These are phyloP conservation scores for Castanea crenata DNA, from an alignment of 306 rosid genomes.

Conservation along the genomic window DNA sequence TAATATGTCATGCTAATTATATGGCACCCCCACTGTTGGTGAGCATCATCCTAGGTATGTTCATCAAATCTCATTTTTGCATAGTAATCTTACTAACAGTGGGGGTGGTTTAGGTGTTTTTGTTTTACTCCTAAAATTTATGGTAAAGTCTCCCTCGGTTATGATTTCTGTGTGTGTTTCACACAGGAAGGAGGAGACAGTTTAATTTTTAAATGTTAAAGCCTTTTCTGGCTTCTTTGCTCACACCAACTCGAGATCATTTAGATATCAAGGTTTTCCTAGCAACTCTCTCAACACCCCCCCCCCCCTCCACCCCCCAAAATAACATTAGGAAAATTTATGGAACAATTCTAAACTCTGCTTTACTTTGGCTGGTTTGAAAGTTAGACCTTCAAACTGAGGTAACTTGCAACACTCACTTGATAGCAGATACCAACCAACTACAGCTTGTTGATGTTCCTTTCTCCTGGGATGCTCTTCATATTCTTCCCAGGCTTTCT, in stretches of 20 bases:
- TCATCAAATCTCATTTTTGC: not conserved
- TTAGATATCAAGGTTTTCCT: not conserved
- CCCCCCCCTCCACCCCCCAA: not conserved
- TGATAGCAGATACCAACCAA: not conserved
- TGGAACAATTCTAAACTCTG: not conserved
- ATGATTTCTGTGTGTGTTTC: not conserved
- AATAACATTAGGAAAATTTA: not conserved
- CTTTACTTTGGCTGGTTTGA: not conserved
- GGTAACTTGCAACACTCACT: not conserved
- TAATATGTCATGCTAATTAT: not conserved
- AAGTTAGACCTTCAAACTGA: not conserved
- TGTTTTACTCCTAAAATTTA: not conserved
- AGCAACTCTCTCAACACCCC: not conserved
- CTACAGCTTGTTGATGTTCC: not conserved
- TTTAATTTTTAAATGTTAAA: not conserved
- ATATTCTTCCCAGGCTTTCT: not conserved
- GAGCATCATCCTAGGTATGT: not conserved
- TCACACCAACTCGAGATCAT: not conserved
- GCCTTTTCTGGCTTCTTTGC: not conserved
- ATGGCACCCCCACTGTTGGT: not conserved
- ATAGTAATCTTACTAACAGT: not conserved
- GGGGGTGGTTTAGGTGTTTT: not conserved
- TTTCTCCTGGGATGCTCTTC: not conserved
- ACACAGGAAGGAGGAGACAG: not conserved
- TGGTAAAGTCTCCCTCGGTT: not conserved